phyloP scores from a whole-genome alignment of 2,329 filamentous ascomycete genomes.

The Torrubiella hemipterigena region DNA sequence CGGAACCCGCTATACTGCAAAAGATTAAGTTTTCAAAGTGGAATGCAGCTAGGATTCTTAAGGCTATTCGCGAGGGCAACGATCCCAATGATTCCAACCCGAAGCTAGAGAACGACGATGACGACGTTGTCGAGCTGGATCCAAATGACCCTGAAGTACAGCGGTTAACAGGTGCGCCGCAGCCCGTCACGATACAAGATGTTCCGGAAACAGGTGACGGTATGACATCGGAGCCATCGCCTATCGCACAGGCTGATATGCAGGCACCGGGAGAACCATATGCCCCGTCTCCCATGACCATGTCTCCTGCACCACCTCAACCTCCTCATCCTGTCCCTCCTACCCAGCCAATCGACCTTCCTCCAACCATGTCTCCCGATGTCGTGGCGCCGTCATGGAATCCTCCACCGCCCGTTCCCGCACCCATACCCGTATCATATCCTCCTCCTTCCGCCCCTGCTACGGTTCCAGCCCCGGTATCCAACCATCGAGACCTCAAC shows the following conservation, averaged over 20 bases:
- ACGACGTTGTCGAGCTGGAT: conserved; percentile 31
- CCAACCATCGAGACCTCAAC: conserved; percentile 47
- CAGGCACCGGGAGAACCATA: conserved; percentile 13
- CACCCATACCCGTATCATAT: conserved; percentile 8
- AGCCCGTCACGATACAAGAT: conserved; percentile 39
- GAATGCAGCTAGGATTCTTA: conserved; percentile 82
- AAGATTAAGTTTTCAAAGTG: conserved; percentile 97
- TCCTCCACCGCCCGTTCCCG: conserved; percentile 5
- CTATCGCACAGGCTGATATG: conserved; percentile 13
- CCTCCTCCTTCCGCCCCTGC: conserved; percentile 5
- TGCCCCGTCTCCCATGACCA: conserved; percentile 6
- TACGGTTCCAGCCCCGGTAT: conserved; percentile 6
- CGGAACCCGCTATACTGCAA: conserved; percentile 62
- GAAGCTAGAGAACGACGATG: conserved; percentile 31
- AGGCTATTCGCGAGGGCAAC: conserved; percentile 78
- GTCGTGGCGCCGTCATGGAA: conserved; percentile 12
- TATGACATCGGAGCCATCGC: conserved; percentile 7
- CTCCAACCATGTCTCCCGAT: conserved; percentile 13
- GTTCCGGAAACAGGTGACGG: conserved; percentile 30
- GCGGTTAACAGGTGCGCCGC: conserved; percentile 24
- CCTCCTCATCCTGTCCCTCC: conserved; percentile 12
- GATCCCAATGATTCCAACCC: conserved; percentile 92
- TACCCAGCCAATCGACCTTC: conserved; percentile 16
- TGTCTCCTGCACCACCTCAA: conserved; percentile 5
- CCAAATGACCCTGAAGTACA: conserved; percentile 44